Base-by-base conservation (phyloP, 805 yeast genomes). In the Saturnispora halmiae region DNA sequence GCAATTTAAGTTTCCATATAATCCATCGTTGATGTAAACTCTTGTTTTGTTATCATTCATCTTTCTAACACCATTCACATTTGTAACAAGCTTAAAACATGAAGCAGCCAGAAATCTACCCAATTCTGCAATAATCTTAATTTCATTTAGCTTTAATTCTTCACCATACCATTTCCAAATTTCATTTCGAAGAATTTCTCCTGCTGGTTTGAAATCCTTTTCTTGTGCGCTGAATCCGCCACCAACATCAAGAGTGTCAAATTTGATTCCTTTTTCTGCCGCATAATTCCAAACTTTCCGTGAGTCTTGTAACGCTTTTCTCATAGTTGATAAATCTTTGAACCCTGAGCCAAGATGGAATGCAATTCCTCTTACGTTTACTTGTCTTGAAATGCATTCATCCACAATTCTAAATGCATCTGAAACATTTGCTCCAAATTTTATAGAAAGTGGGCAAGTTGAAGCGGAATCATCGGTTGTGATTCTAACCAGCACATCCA, bases 321-420 rank as follows among this genome's bases (percentile, higher is more conserved):
- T 67, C 48, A 84, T 72, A 3, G 90, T 72, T 32, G 65, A 59
- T 42, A 77, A 72, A 56, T 85, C 92, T 38, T 73, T 73, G 11
- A 95, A 90, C 26, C 96, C 97, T 2, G 95, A 84, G 1, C 98
- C 98, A 45, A 88, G 84, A 59, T 90, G 98, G 72, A 90, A 90
- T 4, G 95, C 87, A 27, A 88, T 88, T 39, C 98, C 98, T 13
- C 64, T 75, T 28, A 90, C 72, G 45, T 73, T 65, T 50, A 90
- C 69, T 1, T 67, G 75, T 39, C 86, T 63, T 40, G 69, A 67
- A 43, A 70, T 65, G 35, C 94, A 90, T 44, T 71, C 60, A 6
- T 70, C 66, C 46, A 90, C 67, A 54, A 90, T 65, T 14, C 62
- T 52, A 30, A 67, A 54, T 4, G 83, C 78, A 18, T 69, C 65